Conservation (phyloP, 75 land plant species). For the Cryptomeria japonica region DNA sequence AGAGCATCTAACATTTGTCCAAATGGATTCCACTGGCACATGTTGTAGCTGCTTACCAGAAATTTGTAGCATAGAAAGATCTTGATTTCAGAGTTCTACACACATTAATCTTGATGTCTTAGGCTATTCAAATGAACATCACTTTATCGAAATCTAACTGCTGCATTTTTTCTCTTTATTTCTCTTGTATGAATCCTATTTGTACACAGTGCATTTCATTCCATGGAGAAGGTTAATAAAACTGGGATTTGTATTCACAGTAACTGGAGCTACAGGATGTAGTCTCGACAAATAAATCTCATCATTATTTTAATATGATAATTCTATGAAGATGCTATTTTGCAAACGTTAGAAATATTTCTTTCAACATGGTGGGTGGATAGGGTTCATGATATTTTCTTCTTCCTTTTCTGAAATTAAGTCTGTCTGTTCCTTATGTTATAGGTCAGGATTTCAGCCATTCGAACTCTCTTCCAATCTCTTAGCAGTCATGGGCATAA, state of each 20-base stretch:
- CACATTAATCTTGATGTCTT: background rate
- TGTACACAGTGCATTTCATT: background rate
- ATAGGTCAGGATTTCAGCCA: slow-evolving; percentile 91
- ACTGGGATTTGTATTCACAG: background rate
- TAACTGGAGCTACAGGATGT: background rate
- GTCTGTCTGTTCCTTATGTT: slow-evolving; percentile 11
- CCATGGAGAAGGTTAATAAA: background rate
- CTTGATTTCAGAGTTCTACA: background rate
- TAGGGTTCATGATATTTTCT: background rate
- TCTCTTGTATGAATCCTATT: background rate
- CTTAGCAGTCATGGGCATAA: slow-evolving; percentile 96
- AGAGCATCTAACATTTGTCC: background rate
- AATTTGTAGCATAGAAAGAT: background rate
- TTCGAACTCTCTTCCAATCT: slow-evolving; percentile 90
- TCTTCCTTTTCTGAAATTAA: background rate
- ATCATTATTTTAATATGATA: background rate
- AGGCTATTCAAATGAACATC: background rate
- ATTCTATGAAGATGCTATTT: background rate
- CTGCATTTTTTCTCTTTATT: background rate
- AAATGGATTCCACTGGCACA: background rate
- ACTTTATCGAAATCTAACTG: background rate
- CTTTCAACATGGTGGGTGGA: background rate
- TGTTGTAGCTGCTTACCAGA: background rate
- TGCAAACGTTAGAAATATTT: background rate
- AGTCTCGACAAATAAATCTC: background rate